Evolutionary conservation across 116 monocot species (phyloP).

Genomic region (Dioscorea cayenensis): DNA sequence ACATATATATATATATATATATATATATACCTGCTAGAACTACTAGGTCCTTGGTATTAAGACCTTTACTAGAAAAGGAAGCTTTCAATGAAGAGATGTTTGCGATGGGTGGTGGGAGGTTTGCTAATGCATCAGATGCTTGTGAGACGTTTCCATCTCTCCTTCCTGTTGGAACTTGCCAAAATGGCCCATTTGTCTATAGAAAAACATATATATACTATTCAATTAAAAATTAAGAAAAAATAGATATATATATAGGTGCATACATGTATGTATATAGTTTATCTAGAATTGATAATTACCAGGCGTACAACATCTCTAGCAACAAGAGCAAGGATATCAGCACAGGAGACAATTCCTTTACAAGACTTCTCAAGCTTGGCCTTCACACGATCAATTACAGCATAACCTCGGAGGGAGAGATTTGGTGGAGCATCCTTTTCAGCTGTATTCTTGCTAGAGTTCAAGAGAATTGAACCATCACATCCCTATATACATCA

Average conservation of each 20-base stretch:
- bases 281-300: background rate
- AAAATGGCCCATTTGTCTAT: conserved; percentile 16
- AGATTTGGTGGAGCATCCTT: conserved; percentile 32
- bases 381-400: conserved; percentile 28
- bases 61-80: conserved; percentile 1
- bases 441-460: conserved; percentile 14
- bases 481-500: conserved; percentile 29
- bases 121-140: background rate
- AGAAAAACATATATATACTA: background rate
- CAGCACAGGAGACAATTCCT: conserved; percentile 34
- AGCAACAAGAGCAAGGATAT: conserved; percentile 31
- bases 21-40: conserved; percentile 24
- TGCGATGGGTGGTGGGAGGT: conserved; percentile 7
- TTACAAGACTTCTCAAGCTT: conserved; percentile 28
- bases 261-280: background rate
- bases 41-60: conserved; percentile 16
- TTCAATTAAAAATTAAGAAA: background rate
- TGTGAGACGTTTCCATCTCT: conserved; percentile 6
- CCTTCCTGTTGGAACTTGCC: conserved; percentile 19
- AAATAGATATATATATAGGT: background rate
- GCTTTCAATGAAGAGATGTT: conserved; percentile 5
- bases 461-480: conserved; percentile 32
- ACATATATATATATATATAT: background rate
- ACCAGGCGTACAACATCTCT: conserved; percentile 15
- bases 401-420: conserved; percentile 19